phyloP scores from a whole-genome alignment of 2,329 filamentous ascomycete genomes.

The Penicillium oxalicum region DNA sequence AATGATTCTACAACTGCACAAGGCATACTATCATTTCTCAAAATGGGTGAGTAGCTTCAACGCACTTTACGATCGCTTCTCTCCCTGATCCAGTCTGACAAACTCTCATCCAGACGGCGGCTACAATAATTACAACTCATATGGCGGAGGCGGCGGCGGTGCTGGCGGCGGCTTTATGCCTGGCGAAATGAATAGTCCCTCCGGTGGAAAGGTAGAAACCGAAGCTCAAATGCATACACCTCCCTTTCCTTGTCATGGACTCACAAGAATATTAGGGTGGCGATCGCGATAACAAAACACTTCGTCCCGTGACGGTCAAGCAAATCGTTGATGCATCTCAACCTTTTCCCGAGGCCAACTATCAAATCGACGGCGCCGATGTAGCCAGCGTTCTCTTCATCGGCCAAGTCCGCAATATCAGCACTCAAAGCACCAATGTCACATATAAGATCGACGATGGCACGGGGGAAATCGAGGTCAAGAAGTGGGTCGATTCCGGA shows the following conservation, averaged over 20 bases:
- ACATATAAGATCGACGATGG: slow-evolving; percentile 94
- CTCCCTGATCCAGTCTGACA: slow-evolving; percentile 2
- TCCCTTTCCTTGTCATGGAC: neutral
- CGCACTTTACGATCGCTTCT: neutral
- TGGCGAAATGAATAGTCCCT: slow-evolving; percentile 45
- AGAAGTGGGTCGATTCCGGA: slow-evolving; percentile 42
- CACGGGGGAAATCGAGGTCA: slow-evolving; percentile 80
- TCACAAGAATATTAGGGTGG: slow-evolving; percentile 9
- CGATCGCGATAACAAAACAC: slow-evolving; percentile 68
- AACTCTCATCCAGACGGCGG: slow-evolving; percentile 25
- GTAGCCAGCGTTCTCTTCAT: slow-evolving; percentile 77
- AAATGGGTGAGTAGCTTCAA: slow-evolving; percentile 25
- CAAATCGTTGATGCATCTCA: slow-evolving; percentile 80
- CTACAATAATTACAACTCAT: slow-evolving; percentile 47
- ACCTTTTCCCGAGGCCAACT: slow-evolving; percentile 66
- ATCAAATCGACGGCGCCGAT: slow-evolving; percentile 72
- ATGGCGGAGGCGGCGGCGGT: slow-evolving; percentile 48
- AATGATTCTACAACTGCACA: slow-evolving; percentile 22
- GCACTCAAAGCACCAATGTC: slow-evolving; percentile 80
- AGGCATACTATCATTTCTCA: slow-evolving; percentile 10
- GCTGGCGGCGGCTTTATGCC: slow-evolving; percentile 56
- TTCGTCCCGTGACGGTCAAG: slow-evolving; percentile 92
- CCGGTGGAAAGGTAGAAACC: slow-evolving; percentile 35
- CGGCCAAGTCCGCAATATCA: slow-evolving; percentile 83
- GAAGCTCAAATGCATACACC: too few relatives aligned